Base-by-base conservation (phyloP, 2,329 filamentous ascomycete genomes). In the Penicillium palitans region DNA sequence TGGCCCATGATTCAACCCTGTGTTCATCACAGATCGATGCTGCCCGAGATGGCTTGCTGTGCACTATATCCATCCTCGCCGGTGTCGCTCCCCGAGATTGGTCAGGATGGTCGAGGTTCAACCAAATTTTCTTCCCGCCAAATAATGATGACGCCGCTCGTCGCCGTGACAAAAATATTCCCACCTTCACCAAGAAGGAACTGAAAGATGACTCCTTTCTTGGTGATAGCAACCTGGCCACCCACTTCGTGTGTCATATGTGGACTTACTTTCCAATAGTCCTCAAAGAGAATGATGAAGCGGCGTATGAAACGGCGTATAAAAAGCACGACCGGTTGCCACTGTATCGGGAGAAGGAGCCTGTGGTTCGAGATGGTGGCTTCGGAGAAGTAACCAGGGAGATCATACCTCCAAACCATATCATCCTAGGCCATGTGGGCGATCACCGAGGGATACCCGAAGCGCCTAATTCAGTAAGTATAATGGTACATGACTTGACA, bases 51-150 rank as follows among this genome's bases (percentile, higher is more conserved):
- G 41, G 50, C 2, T 47, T 59, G 12, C 15, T 65, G 6, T 53
- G 59, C 10, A 62, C 50, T 4, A 44, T 65, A 8, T 65, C 63
- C 1, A 56, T 61, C 17, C 42, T 65, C 1, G 45, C 54, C 4
- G 54, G 44, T 24, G 61, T 65, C 12, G 48, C 12, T 13, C 48
- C 24, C 6, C 31, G 6, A 19, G 29, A 44, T 13, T 65, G 63
- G 63, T 12, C 45, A 15, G 50, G 55, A 6, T 65, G 60, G 63
- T 13, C 42, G 19, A 42, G 47, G 1, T 62, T 65, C 39, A 27
- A 17, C 12, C 19, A 48, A 10, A 60, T 64, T 1, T 65, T 65
- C 33, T 44, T 65, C 40, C 13, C 33, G n/a, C 3, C 35, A 41
- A 21, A 51, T 51, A 29, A 13, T 41, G 27, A 13, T 21, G 5